Base-by-base conservation (phyloP, 805 yeast genomes). In the Lipomyces sp. region DNA sequence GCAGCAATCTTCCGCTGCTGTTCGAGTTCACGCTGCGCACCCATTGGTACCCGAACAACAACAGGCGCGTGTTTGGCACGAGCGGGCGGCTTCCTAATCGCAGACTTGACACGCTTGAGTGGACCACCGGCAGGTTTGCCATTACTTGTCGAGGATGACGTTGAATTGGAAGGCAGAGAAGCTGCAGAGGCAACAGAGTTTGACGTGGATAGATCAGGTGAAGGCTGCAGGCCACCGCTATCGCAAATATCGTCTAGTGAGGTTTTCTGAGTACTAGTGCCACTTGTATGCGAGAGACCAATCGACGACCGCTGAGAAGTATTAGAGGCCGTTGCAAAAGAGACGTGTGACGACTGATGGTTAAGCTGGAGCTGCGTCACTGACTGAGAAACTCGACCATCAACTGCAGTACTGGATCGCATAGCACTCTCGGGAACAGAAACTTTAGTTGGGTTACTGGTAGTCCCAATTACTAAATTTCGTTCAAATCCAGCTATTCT, bases 21-120 rank as follows among this genome's bases (percentile, higher is more conserved):
- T 53, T 72, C 74, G 15, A 72, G 51, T 11, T 70, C 73, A 10
- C 74, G 59, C 37, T 71, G 70, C 10, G 73, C 69, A 42, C 67
- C 69, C 73, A 70, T 72, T 4, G 74, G 72, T 4, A 72, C 74
- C 3, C 73, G 63, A 13, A 72, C 73, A 10, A 72, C 65, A 11
- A 72, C 68, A 6, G 74, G 74, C 35, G 72, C 71, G 34, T 70
- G 73, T 54, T 59, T 68, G 18, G 70, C 37, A 3, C 62, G 59
- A 10, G 60, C 8, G 7, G 62, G 57, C 8, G 65, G 65, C 51
- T 65, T 65, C 37, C 66, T 57, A 6, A 68, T 62, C 32, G 70
- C 62, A 32, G 71, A 66, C 48, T 61, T 64, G 53, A 63, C 57
- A 3, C 71, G 66, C 60, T 62, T 66, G 8, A 59, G 39, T 39